A percentile compares a stretch with the other conserved stretches of the same genome.
Evolutionary conservation across 208 protist species (phyloP).

Genomic region (Kentomonas sorsogonicus): DNA sequence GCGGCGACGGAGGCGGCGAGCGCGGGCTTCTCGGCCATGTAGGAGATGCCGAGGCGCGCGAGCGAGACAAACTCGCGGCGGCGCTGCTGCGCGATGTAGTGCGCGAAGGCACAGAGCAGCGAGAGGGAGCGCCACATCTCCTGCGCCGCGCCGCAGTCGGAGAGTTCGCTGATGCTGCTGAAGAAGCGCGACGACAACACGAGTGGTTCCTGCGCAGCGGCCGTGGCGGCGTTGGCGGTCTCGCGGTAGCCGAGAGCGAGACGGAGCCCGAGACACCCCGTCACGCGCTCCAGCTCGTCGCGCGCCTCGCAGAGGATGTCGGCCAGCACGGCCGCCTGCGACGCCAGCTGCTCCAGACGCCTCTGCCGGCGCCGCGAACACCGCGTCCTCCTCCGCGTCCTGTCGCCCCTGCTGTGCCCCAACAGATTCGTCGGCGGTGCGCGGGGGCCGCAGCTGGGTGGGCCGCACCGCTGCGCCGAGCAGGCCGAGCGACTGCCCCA

Average conservation of each 20-base stretch:
- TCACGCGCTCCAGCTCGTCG: too few relatives aligned
- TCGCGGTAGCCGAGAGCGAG: neutral
- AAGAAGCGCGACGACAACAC: slow-evolving; percentile 20
- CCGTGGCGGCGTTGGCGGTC: neutral
- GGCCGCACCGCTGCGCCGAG: neutral
- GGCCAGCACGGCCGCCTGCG: slow-evolving; percentile 16
- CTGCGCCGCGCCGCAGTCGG: slow-evolving; percentile 19
- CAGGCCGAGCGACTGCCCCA: neutral
- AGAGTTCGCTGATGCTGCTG: slow-evolving; percentile 28
- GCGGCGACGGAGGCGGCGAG: slow-evolving; percentile 34
- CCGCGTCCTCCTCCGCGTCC: too few relatives aligned
- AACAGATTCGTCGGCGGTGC: slow-evolving; percentile 11
- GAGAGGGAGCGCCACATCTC: slow-evolving; percentile 47
- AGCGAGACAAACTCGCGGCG: slow-evolving; percentile 45
- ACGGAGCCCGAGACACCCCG: too few relatives aligned
- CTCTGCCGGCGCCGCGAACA: neutral
- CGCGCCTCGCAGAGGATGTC: slow-evolving; percentile 20
- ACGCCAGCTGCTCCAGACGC: slow-evolving; percentile 1
- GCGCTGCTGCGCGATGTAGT: slow-evolving; percentile 26
- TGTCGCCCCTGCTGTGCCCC: slow-evolving; percentile 16
- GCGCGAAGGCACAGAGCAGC: slow-evolving; percentile 28
- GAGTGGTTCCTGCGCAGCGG: neutral
- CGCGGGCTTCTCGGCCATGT: slow-evolving; percentile 30
- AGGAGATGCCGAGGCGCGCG: slow-evolving; percentile 45
- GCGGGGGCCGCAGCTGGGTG: slow-evolving; percentile 12